Evolutionary conservation across 495 filamentous ascomycete species (phyloP), one percentile per base, ranked within the genome.

Genomic region (Tetracladium setigerum): DNA sequence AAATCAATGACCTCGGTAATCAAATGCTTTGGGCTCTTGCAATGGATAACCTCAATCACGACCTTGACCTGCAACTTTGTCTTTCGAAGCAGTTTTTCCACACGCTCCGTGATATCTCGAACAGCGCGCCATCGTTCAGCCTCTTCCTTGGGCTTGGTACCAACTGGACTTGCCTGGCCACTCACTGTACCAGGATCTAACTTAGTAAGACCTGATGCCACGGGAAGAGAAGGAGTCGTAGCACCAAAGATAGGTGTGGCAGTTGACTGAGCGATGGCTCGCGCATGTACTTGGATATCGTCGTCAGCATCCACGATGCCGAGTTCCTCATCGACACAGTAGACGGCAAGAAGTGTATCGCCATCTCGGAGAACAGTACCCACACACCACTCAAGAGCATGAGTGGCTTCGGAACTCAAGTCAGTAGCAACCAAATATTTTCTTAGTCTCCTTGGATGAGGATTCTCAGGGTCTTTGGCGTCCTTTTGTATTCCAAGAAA

Each of bases 381-480:
- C 42, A 98, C 90, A 0, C 89, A 94, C 90, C 91, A 98, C 61
- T 97, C 92, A 22, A 97, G 68, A 9, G 92, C 92, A 62, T 95
- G 89, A 9, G 87, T 84, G 4, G 90, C 90, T 67, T 98, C 92
- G 35, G 89, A 86, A 54, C 87, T 95, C 30, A 96, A 66, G 63
- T 97, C 92, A 1, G 88, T 95, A 8, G 92, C 89, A 8, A 96
- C 87, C 5, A 98, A 67, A 61, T 96, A 98, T 43, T 88, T 90
- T 9, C 92, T 77, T 38, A 87, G 79, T 10, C 87, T 78, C 13
- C 83, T 77, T 30, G 73, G 69, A 17, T 87, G 82, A 27, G 22
- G 22, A 27, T 27, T 27, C 7, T 83, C 77, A 4, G 12, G n/a
- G 27, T 91, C 83, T 7, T 84, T 82, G 46, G 87, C 84, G 41